Evolutionary conservation across 306 rosid genomes (phyloP).

Genomic region (Senna tora): DNA sequence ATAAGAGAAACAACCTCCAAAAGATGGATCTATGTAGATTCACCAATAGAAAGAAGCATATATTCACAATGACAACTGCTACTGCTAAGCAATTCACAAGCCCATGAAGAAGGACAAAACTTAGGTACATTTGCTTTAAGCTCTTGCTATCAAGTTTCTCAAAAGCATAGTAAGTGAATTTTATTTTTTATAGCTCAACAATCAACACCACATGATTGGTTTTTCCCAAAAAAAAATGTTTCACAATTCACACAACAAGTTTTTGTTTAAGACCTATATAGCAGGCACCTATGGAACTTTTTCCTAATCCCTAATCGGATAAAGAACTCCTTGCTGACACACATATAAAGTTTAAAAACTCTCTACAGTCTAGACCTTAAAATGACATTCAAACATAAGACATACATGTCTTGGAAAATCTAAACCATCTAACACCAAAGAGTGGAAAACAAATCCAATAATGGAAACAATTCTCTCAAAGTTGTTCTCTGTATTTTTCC

Average conservation of each 20-base stretch:
- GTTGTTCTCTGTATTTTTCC: too few species aligned
- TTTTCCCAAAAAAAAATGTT: too few species aligned
- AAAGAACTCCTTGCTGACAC: background rate
- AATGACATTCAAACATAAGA: slow-evolving; percentile 12
- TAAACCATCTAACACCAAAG: background rate
- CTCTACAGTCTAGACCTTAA: background rate
- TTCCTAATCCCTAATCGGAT: background rate
- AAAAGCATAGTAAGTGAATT: too few species aligned
- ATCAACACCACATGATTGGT: too few species aligned
- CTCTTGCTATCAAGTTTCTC: too few species aligned
- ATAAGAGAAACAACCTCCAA: slow-evolving; percentile 4
- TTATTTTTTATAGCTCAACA: too few species aligned
- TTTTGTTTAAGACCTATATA: too few species aligned
- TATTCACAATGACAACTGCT: background rate
- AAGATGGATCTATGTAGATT: background rate
- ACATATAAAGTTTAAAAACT: background rate
- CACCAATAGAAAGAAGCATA: slow-evolving; percentile 10
- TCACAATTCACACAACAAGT: too few species aligned
- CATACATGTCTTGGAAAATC: background rate
- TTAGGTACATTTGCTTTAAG: too few species aligned
- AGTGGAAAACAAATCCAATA: background rate
- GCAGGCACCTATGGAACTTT: too few species aligned
- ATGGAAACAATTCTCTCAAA: too few species aligned
- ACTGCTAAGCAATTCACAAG: slow-evolving; percentile 3
- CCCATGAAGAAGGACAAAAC: background rate